phyloP scores from a whole-genome alignment of 441 rosid genomes.

The Dalechampia spathulata region DNA sequence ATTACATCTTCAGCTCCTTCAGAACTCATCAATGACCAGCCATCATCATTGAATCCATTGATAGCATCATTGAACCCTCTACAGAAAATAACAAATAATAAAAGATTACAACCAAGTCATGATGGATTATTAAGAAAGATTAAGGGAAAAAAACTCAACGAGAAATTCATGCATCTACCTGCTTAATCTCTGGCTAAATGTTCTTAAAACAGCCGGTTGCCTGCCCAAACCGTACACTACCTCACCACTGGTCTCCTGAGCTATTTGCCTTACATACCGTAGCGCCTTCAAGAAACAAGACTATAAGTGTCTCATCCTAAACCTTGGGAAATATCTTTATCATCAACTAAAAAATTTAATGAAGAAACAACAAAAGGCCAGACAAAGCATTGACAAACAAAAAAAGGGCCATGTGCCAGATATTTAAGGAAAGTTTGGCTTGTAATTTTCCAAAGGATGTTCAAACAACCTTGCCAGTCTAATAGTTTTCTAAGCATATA shows the following conservation, averaged over 20 bases:
- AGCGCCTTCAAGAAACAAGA: constrained; percentile 51
- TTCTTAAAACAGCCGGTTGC: constrained; percentile 91
- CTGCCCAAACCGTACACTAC: constrained; percentile 85
- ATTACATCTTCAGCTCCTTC: constrained; percentile 92
- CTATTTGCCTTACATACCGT: constrained; percentile 75
- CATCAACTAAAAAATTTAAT: too few species aligned
- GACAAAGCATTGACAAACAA: neutral
- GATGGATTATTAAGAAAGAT: too few species aligned
- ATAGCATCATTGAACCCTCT: constrained; percentile 96
- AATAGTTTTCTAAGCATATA: neutral
- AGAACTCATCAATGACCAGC: constrained; percentile 78
- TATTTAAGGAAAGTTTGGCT: neutral
- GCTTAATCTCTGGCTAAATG: constrained; percentile 93
- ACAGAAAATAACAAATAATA: constrained; percentile 7
- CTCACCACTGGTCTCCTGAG: constrained; percentile 97
- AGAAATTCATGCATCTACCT: constrained; percentile 44
- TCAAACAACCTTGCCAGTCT: neutral
- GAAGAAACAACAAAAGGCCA: too few species aligned
- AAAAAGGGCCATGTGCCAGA: neutral
- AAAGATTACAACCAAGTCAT: too few species aligned
- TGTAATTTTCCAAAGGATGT: neutral
- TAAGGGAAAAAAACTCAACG: too few species aligned
- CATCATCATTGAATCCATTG: constrained; percentile 96
- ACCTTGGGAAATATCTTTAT: too few species aligned
- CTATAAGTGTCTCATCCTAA: constrained; percentile 6